Base-by-base conservation (phyloP, 176 grass and related monocot genomes). In the Tillandsia leiboldiana region DNA sequence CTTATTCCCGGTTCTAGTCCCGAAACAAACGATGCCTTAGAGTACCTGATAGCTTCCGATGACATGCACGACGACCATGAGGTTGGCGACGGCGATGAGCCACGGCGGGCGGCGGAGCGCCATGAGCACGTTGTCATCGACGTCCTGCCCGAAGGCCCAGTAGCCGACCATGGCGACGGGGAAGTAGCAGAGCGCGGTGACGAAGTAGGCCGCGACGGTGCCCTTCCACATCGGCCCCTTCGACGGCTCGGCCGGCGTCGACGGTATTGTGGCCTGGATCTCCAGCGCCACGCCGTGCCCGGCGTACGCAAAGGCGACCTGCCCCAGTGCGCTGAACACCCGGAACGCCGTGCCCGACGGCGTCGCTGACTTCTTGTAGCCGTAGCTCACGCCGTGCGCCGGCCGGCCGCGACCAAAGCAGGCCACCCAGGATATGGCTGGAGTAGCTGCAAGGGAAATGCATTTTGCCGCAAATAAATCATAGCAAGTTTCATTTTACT, bases 301-400 rank as follows among this genome's bases (percentile, higher is more conserved):
- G 0, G 87, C 87, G 77, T 86, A 90, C 48, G 87, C 87, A 69
- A 90, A 86, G 33, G 87, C 87, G 57, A 90, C 83, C 70, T 86
- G 87, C 49, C 87, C 87, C 73, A 90, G 83, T 51, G 87, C 87
- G 72, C 80, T 56, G 76, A 72, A 90, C 72, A 90, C 87, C 69
- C 87, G 69, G 73, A 90, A 78, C 80, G 22, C 9, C 24, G 73
- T 15, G 69, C 86, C 87, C 51, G 70, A 66, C 11, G 65, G 12
- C 62, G 71, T 68, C 5, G 33, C 33, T 6, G 67, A 64, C 9
- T 17, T 29, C 52, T 58, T 69, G 70, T 75, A 75, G 28, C 50
- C 78, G 62, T 89, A 89, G 82, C 86, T 89, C 26, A 89, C 86
- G 1, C 53, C 75, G 29, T 1, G 11, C 1, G 29, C 75, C 3